Evolutionary conservation across 2,329 filamentous ascomycete genomes (phyloP), one percentile per base, ranked within the genome.

Genomic region (Alternaria incomplexa): DNA sequence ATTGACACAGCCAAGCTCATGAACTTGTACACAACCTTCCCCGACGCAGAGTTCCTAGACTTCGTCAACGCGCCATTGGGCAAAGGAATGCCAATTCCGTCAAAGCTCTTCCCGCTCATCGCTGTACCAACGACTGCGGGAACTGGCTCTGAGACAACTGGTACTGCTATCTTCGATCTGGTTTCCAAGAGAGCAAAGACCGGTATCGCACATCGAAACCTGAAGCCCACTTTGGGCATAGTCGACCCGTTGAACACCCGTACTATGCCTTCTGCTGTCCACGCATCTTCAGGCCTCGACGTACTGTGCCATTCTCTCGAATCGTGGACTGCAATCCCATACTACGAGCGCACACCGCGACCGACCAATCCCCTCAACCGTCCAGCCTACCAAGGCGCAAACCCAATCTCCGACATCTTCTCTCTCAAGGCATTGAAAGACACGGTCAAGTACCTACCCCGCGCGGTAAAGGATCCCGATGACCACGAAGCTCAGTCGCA

Each of bases 1-100:
- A 99, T 99, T 70, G 96, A 99, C 81, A 99, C 96, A 1, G 95
- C 96, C 58, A 99, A 99, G 82, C 86, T 99, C 60, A 98, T 99
- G 94, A 99, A 99, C 77, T 86, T 99, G 0, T 98, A 98, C 82
- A 92, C 90, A 1, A 90, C 89, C 66, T 97, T 93, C 77, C 94
- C 94, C 73, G 91, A 97, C 8, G 95, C 95, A 32, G 92, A 96
- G 72, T 97, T 99, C 77, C 86, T 98, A 36, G 95, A 99, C 84
- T 99, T 99, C 73, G 96, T 99, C 80, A 98, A 98, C 76, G 95
- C 95, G 0, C 96, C 96, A 0, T 83, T 98, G 0, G 96, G 96
- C 62, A 93, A 91, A 66, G 96, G 96, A 5, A 82, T 88, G 23
- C 92, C 93, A 0, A 91, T 96, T 63, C 88, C 88, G 28, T 88